These are phyloP conservation scores for Krasilnikovozyma curviuscula DNA, from an alignment of 768 basidiomycete genomes.

Conservation along the genomic window DNA sequence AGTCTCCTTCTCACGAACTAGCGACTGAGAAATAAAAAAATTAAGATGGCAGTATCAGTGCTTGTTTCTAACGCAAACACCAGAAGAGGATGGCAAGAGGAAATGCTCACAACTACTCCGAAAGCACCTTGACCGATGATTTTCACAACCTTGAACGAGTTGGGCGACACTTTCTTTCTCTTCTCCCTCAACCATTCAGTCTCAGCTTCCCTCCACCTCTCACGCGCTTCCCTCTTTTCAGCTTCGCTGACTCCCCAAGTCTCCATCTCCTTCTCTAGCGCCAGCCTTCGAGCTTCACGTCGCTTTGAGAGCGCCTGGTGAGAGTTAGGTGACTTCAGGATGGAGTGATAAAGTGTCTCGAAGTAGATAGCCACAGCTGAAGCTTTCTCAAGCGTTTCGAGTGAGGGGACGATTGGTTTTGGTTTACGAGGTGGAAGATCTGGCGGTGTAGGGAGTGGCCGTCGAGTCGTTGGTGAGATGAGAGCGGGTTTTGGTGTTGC, in stretches of 20 bases:
- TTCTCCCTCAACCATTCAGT: constrained; percentile 71
- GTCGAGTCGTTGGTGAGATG: not conserved
- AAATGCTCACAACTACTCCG: constrained; percentile 88
- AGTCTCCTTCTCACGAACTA: constrained; percentile 62
- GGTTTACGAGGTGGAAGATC: constrained; percentile 13
- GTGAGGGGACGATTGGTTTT: constrained; percentile 50
- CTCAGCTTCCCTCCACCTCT: constrained; percentile 58
- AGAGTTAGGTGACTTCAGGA: constrained; percentile 19
- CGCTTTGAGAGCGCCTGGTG: constrained; percentile 59
- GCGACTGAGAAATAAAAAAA: too few relatives aligned
- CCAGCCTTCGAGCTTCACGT: constrained; percentile 61
- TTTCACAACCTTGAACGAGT: constrained; percentile 71
- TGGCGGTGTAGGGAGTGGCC: not conserved
- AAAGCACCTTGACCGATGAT: constrained; percentile 96
- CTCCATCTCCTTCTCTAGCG: constrained; percentile 70
- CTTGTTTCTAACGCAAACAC: too few relatives aligned
- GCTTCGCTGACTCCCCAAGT: constrained; percentile 38
- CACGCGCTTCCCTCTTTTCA: constrained; percentile 35
- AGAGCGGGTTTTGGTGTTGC: not conserved
- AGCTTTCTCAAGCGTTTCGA: constrained; percentile 81
- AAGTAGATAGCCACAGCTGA: constrained; percentile 85
- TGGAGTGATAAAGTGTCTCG: constrained; percentile 25
- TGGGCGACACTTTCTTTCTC: constrained; percentile 60
- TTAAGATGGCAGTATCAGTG: too few relatives aligned
- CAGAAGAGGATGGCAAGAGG: too few relatives aligned